Evolutionary conservation across 805 yeast genomes (phyloP).

Genomic region (Monosporozyma siamensis): DNA sequence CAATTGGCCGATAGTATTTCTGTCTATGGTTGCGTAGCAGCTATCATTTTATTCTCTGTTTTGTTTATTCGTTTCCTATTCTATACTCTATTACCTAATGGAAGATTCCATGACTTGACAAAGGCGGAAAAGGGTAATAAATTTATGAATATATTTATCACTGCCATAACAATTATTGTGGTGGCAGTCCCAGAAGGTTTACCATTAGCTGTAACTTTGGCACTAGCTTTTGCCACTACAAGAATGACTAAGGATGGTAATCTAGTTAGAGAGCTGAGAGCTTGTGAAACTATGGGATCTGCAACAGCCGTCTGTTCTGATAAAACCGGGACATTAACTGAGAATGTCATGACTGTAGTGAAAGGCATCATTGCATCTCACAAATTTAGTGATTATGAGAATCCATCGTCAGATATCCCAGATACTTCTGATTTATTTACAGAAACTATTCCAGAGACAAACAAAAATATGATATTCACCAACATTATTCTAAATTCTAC

Average conservation of each 20-base stretch:
- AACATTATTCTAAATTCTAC: constrained; percentile 77
- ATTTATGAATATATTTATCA: constrained; percentile 78
- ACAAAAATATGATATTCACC: constrained; percentile 31
- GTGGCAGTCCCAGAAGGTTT: constrained; percentile 99
- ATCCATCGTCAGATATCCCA: neutral
- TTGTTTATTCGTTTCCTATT: constrained; percentile 68
- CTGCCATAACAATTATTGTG: constrained; percentile 85
- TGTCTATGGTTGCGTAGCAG: constrained; percentile 85
- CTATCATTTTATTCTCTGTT: constrained; percentile 69
- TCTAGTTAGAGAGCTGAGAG: constrained; percentile 82
- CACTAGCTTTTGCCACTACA: constrained; percentile 95
- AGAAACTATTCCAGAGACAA: constrained; percentile 9
- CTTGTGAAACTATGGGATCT: constrained; percentile 98
- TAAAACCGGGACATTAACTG: constrained; percentile 95
- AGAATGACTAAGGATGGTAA: constrained; percentile 96
- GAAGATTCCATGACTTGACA: constrained; percentile 35
- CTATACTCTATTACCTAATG: constrained; percentile 37
- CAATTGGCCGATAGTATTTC: constrained; percentile 87
- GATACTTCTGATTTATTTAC: constrained; percentile 4
- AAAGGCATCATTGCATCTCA: constrained; percentile 55
- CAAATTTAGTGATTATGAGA: constrained; percentile 40
- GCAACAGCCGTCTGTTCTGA: constrained; percentile 97
- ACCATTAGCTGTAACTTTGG: constrained; percentile 93
- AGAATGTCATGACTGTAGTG: constrained; percentile 86
- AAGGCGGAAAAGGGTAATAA: constrained; percentile 74